Evolutionary conservation across 2,329 filamentous ascomycete species (phyloP), one percentile per base, ranked within the genome.

Genomic region (Sporothrix curviconia): DNA sequence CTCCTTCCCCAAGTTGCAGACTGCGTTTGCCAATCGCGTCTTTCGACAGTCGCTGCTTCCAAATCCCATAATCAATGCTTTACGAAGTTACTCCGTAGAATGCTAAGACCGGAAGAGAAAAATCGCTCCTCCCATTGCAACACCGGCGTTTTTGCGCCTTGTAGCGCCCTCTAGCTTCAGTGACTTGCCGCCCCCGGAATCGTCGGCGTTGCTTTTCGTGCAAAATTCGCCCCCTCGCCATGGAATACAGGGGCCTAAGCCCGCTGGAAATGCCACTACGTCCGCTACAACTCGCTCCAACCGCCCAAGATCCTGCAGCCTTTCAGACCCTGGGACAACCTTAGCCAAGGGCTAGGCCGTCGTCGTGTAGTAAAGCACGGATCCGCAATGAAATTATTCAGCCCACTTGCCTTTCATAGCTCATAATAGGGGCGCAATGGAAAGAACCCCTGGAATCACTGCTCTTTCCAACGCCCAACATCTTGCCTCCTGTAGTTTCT

Each of bases 351-450:
- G 28, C 28, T 32, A 11, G 6, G 11, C 28, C 28, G 6, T 32
- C 6, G 28, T 5, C 28, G 28, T 6, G 28, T 32, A 5, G 6
- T 5, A 5, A 11, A 11, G 28, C 28, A 32, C 40, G 42, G 42
- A 55, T 55, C 52, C 40, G 42, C 52, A 55, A 30, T 25, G 40
- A 46, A 55, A 55, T 55, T 46, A 55, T 55, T 55, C 40, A 46
- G 52, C 52, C 7, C 40, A 28, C 52, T n/a, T n/a, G n/a, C 30
- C 17, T 19, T 37, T 22, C 3, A 4, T 30, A 19, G 49, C 24
- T 15, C 49, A 28, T 39, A 40, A 40, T 52, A 54, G 51, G 51
- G 46, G 32, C 15, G 28, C 17, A 7, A 28, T 17, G n/a, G n/a
- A n/a, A n/a, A n/a, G n/a, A n/a, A n/a, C 22, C 36, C 25, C 15